Conservation (phyloP, 2,329 filamentous ascomycete genomes). For the Fusarium verticillioides region DNA sequence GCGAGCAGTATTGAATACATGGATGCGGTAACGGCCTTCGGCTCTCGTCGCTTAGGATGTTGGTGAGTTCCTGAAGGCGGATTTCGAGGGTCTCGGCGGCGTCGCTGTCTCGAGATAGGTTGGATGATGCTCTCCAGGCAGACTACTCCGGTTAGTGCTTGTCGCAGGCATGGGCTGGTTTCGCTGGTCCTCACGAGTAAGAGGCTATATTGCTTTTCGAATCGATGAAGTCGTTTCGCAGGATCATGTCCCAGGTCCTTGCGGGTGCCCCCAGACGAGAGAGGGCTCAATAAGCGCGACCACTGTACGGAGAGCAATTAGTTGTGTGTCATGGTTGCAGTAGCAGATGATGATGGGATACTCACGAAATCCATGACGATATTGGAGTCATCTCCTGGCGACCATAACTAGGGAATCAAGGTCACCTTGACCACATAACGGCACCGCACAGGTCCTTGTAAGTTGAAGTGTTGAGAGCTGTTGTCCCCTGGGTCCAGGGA, state of each 20-base stretch:
- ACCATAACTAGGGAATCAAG: constrained; percentile 19
- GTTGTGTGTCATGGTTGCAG: constrained; percentile 12
- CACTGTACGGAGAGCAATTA: constrained; percentile 58
- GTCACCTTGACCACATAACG: constrained; percentile 38
- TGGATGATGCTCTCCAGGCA: constrained; percentile 71
- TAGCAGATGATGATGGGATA: neutral
- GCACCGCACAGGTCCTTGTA: constrained; percentile 29
- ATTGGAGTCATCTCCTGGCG: constrained; percentile 57
- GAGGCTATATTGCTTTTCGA: constrained; percentile 73
- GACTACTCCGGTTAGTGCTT: constrained; percentile 49
- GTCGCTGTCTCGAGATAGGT: constrained; percentile 68
- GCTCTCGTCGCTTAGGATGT: constrained; percentile 87
- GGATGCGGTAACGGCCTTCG: constrained; percentile 89
- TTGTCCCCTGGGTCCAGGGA: constrained; percentile 25
- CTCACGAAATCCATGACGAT: constrained; percentile 69
- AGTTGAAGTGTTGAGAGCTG: constrained; percentile 38
- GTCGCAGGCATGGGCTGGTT: neutral
- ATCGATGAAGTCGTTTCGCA: constrained; percentile 71
- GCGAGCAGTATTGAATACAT: constrained; percentile 87
- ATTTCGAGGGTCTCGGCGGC: constrained; percentile 72
- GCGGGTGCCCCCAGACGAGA: constrained; percentile 65
- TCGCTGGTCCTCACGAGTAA: constrained; percentile 62
- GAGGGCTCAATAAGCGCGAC: constrained; percentile 74
- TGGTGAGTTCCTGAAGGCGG: constrained; percentile 71
- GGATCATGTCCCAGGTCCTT: constrained; percentile 72